A percentile compares a stretch with the other conserved stretches of the same genome.
Evolutionary conservation across 2,329 filamentous ascomycete genomes (phyloP).

Genomic region (Clarireedia homoeocarpa): DNA sequence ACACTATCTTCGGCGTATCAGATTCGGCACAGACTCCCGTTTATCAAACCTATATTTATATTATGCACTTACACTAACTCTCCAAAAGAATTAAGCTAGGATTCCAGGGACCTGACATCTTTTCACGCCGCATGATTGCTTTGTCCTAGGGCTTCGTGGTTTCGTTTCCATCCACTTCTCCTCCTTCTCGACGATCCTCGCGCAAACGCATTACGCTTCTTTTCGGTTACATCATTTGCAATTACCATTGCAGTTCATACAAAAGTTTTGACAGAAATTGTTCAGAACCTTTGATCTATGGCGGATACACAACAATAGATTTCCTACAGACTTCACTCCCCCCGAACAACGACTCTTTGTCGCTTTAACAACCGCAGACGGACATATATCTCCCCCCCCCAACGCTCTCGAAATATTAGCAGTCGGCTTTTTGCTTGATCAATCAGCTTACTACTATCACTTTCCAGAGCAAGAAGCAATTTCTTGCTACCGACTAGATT

Average conservation of each 20-base stretch:
- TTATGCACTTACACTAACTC: conserved; percentile 13
- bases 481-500: conserved; percentile 28
- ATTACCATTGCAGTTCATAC: not conserved
- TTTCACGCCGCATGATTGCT: conserved; percentile 23
- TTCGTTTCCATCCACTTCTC: conserved; percentile 20
- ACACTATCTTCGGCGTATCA: conserved; percentile 12
- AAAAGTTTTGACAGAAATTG: conserved; percentile 11
- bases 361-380: conserved; percentile 10
- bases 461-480: conserved; percentile 19
- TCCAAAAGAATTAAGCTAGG: conserved; percentile 13
- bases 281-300: conserved; percentile 18
- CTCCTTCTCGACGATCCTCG: conserved; percentile 11
- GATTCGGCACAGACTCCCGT: conserved; percentile 13
- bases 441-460: not conserved
- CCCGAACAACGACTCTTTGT: conserved; percentile 13
- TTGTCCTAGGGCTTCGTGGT: conserved; percentile 16
- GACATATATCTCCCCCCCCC: conserved; percentile 13
- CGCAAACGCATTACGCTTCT: not conserved
- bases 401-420: conserved; percentile 5
- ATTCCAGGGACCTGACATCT: conserved; percentile 11
- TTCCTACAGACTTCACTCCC: conserved; percentile 17
- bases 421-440: conserved; percentile 1
- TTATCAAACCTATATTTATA: conserved; percentile 3
- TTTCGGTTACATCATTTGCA: conserved; percentile 2
- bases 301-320: conserved; percentile 25